Percentiles rank a stretch among this genome's conserved stretches.
These are phyloP conservation scores for Papilionanthe hybrid DNA, from an alignment of 116 monocot species.

Conservation along the genomic window DNA sequence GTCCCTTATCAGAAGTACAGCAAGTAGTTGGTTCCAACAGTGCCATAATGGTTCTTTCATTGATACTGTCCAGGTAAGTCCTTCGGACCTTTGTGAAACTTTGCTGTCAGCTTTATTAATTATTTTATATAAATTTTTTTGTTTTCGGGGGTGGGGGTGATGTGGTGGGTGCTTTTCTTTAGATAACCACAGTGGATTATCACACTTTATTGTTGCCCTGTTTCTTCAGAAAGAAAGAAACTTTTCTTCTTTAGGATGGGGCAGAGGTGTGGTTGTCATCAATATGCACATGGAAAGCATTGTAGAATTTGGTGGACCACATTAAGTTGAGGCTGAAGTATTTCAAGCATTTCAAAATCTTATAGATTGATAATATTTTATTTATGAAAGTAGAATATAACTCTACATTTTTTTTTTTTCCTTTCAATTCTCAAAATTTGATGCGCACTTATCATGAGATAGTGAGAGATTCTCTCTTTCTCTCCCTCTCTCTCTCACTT, in stretches of 20 bases:
- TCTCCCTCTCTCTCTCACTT: too few relatives aligned
- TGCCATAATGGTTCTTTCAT: neutral
- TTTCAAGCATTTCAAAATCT: neutral
- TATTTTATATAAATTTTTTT: neutral
- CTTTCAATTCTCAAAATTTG: too few relatives aligned
- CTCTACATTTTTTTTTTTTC: too few relatives aligned
- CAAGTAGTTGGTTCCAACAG: neutral
- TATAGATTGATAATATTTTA: too few relatives aligned
- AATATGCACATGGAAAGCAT: neutral
- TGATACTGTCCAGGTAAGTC: neutral
- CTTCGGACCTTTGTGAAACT: neutral
- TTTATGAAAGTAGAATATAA: too few relatives aligned
- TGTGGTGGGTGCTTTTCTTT: neutral
- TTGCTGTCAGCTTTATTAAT: neutral
- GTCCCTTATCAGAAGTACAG: neutral
- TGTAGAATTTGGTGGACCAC: neutral
- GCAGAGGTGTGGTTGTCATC: slow-evolving; percentile 4
- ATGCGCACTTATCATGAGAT: too few relatives aligned
- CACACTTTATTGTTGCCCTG: neutral
- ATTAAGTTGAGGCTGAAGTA: neutral
- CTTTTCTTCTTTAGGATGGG: neutral
- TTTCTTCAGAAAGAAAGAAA: slow-evolving; percentile 1
- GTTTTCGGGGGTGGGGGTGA: neutral
- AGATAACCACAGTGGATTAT: neutral
- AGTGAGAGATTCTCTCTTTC: too few relatives aligned